phyloP scores from a whole-genome alignment of 192 early-diverging fungal species.

The Obelidium mucronatum region DNA sequence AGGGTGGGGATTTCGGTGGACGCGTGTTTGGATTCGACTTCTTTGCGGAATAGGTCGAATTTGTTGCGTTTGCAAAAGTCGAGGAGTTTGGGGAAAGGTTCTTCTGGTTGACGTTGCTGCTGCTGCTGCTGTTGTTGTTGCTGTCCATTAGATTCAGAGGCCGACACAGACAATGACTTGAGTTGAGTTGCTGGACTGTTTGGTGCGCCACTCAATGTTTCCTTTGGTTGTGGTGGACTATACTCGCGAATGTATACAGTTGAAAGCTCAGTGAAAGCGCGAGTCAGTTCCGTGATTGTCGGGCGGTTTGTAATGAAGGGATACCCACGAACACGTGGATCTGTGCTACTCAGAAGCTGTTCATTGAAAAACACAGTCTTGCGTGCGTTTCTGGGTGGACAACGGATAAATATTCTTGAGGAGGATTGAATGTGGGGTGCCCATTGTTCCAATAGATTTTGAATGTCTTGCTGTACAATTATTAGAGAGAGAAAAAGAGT shows the following conservation, averaged over 20 bases:
- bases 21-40: slow-evolving; percentile 58
- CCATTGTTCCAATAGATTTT: slow-evolving; percentile 78
- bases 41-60: slow-evolving; percentile 60
- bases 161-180: background rate
- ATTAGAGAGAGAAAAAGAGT: background rate
- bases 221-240: slow-evolving; percentile 2
- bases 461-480: slow-evolving; percentile 84
- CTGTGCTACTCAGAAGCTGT: slow-evolving; percentile 33
- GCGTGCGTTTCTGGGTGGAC: slow-evolving; percentile 46
- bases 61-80: slow-evolving; percentile 69
- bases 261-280: slow-evolving; percentile 70
- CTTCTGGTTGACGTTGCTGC: slow-evolving; percentile 36
- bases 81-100: slow-evolving; percentile 59
- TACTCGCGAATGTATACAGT: slow-evolving; percentile 58
- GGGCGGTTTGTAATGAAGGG: slow-evolving; percentile 85
- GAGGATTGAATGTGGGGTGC: slow-evolving; percentile 63
- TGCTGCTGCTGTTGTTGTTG: background rate
- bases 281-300: slow-evolving; percentile 72
- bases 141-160: background rate
- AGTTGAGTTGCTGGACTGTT: background rate
- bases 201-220: background rate
- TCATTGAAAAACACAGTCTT: slow-evolving; percentile 50
- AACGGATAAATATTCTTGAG: slow-evolving; percentile 80
- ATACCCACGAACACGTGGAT: slow-evolving; percentile 66
- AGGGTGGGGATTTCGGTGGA: background rate